A percentile compares a stretch with the other conserved stretches of the same genome.
Conservation (phyloP, 805 yeast genomes). For the Aciculoconidium aculeatum region DNA sequence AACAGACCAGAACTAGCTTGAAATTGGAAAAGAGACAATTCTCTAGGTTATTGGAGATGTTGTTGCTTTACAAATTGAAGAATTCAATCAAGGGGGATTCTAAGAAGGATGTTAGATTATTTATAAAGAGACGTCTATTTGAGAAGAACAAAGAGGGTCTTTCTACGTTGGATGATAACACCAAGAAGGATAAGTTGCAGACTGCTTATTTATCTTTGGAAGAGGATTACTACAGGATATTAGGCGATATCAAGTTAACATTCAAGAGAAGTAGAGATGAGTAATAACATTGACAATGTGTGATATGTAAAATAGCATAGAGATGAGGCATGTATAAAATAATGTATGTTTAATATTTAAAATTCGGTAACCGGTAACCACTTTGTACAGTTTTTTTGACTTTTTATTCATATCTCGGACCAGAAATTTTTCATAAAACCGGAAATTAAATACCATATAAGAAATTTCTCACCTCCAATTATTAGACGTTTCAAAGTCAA, state of each 20-base stretch:
- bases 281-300: too few relatives aligned
- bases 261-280: conserved; percentile 12
- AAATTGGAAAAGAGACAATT: conserved; percentile 79
- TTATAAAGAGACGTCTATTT: conserved; percentile 70
- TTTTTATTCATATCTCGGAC: too few relatives aligned
- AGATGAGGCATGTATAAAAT: too few relatives aligned
- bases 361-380: too few relatives aligned
- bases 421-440: too few relatives aligned
- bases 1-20: conserved; percentile 27
- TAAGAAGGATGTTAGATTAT: conserved; percentile 43
- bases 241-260: conserved; percentile 23
- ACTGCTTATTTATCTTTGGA: conserved; percentile 66
- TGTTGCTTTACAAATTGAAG: conserved; percentile 39
- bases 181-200: conserved; percentile 65
- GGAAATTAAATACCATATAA: too few relatives aligned
- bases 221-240: conserved; percentile 63
- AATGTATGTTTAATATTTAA: too few relatives aligned
- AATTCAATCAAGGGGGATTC: conserved; percentile 15
- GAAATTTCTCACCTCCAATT: too few relatives aligned
- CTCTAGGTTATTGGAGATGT: conserved; percentile 72
- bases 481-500: too few relatives aligned
- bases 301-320: too few relatives aligned
- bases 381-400: too few relatives aligned
- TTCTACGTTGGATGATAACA: conserved; percentile 54
- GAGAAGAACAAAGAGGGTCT: conserved; percentile 78